Base-by-base conservation (phyloP, 2,329 filamentous ascomycete genomes). In the Sporothrix pseudoabietina region DNA sequence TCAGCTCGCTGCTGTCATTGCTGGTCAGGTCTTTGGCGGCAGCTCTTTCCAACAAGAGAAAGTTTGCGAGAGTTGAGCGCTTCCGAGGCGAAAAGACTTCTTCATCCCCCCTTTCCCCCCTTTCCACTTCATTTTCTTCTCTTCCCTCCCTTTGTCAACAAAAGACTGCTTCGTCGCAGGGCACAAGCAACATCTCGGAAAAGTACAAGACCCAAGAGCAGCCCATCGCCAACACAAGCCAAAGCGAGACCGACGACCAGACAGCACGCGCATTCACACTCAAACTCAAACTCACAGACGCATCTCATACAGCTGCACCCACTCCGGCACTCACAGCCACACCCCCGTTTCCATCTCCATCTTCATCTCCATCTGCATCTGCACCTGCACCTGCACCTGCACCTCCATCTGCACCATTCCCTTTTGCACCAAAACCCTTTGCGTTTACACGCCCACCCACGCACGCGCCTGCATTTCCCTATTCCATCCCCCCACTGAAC, bases 1-100 rank as follows among this genome's bases (percentile, higher is more conserved):
- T 72, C 71, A 72, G 71, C 71, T 66, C 49, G 59, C 59, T 72
- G 44, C 52, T 22, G 52, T 22, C 47, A 14, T 35, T 35, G 35
- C 35, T 35, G 35, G 35, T 49, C 19, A 14, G 19, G 44, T n/a
- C 63, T 5, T 2, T 26, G 26, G 69, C 65, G n/a, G 69, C 69
- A 6, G 57, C 14, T 32, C 8, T 71, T 22, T 4, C 26, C 26
- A 26, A 26, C 30, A 6, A 9, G 8, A 8, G 26, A 26, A 26
- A 16, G 19, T 19, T 32, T 10, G 44, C 44, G 44, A 49, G 44
- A 49, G 44, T 49, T 49, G 44, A 19, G 44, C 44, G 44, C 19
- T 5, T 49, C 14, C 44, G 44, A 16, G 44, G 44, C 44, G 44
- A 49, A 14, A 26, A 19, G 10, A 54, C n/a, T 22, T 26, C n/a